phyloP scores from a whole-genome alignment of 2,329 filamentous ascomycete species.

The Dryadomyces sulphureus region DNA sequence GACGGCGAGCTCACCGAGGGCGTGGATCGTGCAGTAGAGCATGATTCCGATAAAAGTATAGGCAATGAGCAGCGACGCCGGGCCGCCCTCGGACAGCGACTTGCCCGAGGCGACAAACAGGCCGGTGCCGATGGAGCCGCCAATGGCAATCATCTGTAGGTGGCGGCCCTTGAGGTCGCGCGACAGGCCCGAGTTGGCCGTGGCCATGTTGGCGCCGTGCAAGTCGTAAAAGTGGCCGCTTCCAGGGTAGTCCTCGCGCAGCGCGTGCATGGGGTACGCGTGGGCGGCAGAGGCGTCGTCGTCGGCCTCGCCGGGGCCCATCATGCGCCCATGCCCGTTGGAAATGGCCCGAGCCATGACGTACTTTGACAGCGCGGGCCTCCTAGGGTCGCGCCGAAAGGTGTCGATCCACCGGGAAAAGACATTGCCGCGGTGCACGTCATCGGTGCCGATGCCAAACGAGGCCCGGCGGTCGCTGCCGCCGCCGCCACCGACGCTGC shows the following conservation, averaged over 20 bases:
- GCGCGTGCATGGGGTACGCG: constrained; percentile 9
- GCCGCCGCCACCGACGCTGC: not conserved
- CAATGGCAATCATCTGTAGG: constrained; percentile 95
- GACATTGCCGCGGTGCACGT: constrained; percentile 3
- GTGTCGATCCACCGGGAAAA: constrained; percentile 35
- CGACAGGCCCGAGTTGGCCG: constrained; percentile 59
- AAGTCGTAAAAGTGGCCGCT: constrained; percentile 39
- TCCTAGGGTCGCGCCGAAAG: constrained; percentile 46
- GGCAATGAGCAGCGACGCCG: constrained; percentile 63
- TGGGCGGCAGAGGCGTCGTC: no score
- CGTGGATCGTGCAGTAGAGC: constrained; percentile 85
- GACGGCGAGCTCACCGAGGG: constrained; percentile 81
- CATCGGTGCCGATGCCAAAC: constrained; percentile 8
- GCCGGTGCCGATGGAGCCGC: constrained; percentile 80
- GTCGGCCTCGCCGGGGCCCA: no score
- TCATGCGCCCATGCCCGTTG: no score
- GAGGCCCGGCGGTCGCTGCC: constrained; percentile 7
- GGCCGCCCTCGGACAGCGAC: constrained; percentile 57
- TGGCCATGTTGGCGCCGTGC: constrained; percentile 50
- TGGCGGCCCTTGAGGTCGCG: constrained; percentile 71
- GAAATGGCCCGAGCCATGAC: no score
- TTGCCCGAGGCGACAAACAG: constrained; percentile 74
- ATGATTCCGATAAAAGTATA: constrained; percentile 69
- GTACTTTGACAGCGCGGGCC: constrained; percentile 7
- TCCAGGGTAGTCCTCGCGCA: constrained; percentile 17